phyloP scores from a whole-genome alignment of 1,284 basidiomycete species.

The Rhizopogon hawkerae region DNA sequence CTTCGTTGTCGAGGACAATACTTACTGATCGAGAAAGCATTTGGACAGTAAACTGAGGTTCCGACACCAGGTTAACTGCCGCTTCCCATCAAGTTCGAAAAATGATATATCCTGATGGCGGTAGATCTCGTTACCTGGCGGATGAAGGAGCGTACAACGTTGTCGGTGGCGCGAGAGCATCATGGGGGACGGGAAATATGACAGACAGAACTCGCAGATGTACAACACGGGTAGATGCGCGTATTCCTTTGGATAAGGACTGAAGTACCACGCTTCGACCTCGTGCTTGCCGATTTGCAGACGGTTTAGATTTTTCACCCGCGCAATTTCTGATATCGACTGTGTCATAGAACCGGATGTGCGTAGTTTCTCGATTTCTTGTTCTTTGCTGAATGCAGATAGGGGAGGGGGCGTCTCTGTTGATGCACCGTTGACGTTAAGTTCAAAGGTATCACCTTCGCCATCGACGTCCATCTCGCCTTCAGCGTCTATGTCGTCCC shows the following conservation, averaged over 20 bases:
- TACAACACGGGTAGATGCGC: constrained; percentile 92
- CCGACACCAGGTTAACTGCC: constrained; percentile 94
- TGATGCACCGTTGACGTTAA: constrained; percentile 36
- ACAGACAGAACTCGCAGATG: constrained; percentile 97
- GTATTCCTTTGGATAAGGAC: constrained; percentile 97
- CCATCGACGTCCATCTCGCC: constrained; percentile 40
- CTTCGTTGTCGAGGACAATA: constrained; percentile 19
- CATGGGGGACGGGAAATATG: constrained; percentile 80
- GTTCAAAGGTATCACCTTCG: constrained; percentile 51
- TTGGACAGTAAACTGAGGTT: constrained; percentile 96
- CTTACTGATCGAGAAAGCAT: constrained; percentile 96
- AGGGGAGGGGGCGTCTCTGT: constrained; percentile 37
- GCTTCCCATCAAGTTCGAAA: constrained; percentile 97
- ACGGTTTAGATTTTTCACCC: constrained; percentile 97
- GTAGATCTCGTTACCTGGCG: constrained; percentile 99
- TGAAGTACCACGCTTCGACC: constrained; percentile 99
- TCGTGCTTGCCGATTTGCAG: constrained; percentile 95
- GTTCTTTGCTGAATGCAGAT: constrained; percentile 82
- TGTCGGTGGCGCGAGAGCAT: constrained; percentile 87
- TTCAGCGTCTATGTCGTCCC: constrained; percentile 51
- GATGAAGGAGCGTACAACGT: constrained; percentile 90
- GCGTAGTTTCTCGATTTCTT: constrained; percentile 97
- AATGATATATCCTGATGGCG: constrained; percentile 94
- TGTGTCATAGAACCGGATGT: constrained; percentile 99
- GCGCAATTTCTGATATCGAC: constrained; percentile 91